Evolutionary conservation across 2,329 filamentous ascomycete species (phyloP).

Genomic region (Fusarium scirpi): DNA sequence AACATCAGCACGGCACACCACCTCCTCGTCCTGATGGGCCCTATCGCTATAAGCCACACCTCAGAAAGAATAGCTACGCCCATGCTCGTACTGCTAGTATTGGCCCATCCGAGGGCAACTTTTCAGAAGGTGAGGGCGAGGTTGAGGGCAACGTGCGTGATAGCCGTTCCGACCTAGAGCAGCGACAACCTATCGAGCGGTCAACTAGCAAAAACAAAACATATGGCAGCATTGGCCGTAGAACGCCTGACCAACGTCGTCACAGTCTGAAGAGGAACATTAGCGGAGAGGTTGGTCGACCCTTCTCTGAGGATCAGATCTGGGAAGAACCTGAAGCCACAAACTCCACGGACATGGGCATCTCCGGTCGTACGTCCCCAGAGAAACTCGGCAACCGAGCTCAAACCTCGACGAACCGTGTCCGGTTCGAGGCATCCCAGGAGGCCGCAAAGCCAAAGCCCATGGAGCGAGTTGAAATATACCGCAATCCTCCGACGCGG

Average conservation of each 20-base stretch:
- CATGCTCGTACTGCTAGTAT: constrained; percentile 72
- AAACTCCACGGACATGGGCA: constrained; percentile 17
- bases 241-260: constrained; percentile 59
- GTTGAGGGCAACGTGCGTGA: constrained; percentile 55
- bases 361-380: constrained; percentile 49
- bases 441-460: constrained; percentile 54
- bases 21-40: constrained; percentile 70
- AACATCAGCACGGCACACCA: constrained; percentile 72
- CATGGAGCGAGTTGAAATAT: constrained; percentile 75
- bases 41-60: constrained; percentile 75
- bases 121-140: constrained; percentile 60
- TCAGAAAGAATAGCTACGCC: constrained; percentile 78
- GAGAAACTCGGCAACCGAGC: constrained; percentile 51
- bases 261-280: constrained; percentile 76
- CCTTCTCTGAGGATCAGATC: constrained; percentile 82
- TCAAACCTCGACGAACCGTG: constrained; percentile 49
- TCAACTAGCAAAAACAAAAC: constrained; percentile 52
- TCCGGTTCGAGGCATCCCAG: constrained; percentile 57
- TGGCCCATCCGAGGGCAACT: constrained; percentile 58
- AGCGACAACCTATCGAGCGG: constrained; percentile 30
- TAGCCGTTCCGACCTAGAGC: constrained; percentile 47
- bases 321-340: constrained; percentile 83
- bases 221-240: constrained; percentile 57
- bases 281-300: constrained; percentile 74
- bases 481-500: constrained; percentile 85